These are phyloP conservation scores for Paulinella micropora DNA, from an alignment of 78 protist genomes.

Conservation along the genomic window DNA sequence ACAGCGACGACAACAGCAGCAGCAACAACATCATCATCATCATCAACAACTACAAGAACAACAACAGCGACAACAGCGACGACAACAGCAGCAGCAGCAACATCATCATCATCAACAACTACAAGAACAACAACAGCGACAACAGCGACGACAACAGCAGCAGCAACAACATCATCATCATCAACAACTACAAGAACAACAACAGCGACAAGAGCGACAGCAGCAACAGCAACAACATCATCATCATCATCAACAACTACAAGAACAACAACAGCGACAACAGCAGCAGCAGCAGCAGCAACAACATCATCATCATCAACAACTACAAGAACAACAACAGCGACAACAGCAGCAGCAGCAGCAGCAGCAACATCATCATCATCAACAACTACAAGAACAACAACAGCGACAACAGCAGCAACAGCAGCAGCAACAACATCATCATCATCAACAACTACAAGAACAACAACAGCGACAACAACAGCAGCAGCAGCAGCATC, in stretches of 20 bases:
- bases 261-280: neutral
- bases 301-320: neutral
- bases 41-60: too few species aligned
- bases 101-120: too few species aligned
- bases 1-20: too few species aligned
- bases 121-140: too few species aligned
- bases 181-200: too few species aligned
- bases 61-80: too few species aligned
- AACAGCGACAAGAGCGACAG: too few species aligned
- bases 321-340: neutral
- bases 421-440: neutral
- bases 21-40: too few species aligned
- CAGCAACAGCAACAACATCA: neutral
- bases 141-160: too few species aligned
- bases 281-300: neutral
- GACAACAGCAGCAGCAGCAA: too few species aligned
- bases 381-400: neutral
- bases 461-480: neutral
- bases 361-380: neutral
- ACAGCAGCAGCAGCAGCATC: too few species aligned
- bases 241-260: neutral
- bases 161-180: too few species aligned
- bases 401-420: neutral
- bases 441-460: neutral
- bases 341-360: neutral